These are phyloP conservation scores for Phoma herbarum DNA, from an alignment of 2,329 filamentous ascomycete genomes.

Conservation along the genomic window DNA sequence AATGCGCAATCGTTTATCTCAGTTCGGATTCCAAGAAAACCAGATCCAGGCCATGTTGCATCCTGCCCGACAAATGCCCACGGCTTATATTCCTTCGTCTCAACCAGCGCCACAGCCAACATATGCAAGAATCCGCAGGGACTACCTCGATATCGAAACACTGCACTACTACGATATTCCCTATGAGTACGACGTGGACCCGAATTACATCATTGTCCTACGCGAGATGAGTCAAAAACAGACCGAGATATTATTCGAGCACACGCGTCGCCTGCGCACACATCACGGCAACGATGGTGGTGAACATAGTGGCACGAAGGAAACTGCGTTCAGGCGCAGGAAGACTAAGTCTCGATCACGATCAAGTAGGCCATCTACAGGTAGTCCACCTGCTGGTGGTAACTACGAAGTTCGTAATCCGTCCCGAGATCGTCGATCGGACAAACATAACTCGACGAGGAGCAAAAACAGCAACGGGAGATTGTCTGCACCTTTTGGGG, in stretches of 20 bases:
- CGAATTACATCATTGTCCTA: constrained; percentile 60
- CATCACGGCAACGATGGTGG: constrained; percentile 39
- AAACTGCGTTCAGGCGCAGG: constrained; percentile 57
- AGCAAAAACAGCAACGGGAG: too few species aligned
- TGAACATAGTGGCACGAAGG: constrained; percentile 49
- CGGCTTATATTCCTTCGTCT: too few species aligned
- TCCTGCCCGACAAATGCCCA: too few species aligned
- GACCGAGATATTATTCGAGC: constrained; percentile 61
- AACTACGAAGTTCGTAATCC: too few species aligned
- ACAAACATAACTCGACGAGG: too few species aligned
- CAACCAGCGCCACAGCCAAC: constrained; percentile 52
- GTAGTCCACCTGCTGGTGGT: too few species aligned
- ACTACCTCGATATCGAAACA: constrained; percentile 58
- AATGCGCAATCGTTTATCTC: too few species aligned
- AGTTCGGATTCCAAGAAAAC: constrained; percentile 47
- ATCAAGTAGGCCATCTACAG: too few species aligned
- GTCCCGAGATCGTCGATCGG: too few species aligned
- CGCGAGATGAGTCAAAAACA: constrained; percentile 59
- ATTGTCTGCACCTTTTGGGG: too few species aligned
- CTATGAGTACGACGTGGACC: constrained; percentile 58
- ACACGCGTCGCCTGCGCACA: constrained; percentile 56
- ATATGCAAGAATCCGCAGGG: constrained; percentile 58
- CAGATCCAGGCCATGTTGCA: too few species aligned
- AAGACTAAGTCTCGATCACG: constrained; percentile 43
- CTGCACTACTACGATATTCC: constrained; percentile 59